Conservation (phyloP, 2,329 filamentous ascomycete genomes). For the Penicillium capsulatum region DNA sequence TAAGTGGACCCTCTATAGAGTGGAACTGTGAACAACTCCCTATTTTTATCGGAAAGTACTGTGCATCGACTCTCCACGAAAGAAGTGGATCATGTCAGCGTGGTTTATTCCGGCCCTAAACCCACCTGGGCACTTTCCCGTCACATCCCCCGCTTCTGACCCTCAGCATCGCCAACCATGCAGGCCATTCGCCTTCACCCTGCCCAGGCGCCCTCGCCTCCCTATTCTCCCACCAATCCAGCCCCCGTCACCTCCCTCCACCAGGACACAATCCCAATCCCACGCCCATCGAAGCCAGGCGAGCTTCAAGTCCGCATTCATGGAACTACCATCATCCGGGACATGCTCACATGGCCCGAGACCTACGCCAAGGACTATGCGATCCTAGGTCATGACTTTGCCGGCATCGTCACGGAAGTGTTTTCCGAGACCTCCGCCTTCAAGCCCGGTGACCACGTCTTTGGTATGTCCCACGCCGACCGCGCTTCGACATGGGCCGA, state of each 20-base stretch:
- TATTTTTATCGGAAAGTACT: no score
- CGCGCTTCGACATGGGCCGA: conserved; percentile 27
- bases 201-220: conserved; percentile 5
- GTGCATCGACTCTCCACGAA: no score
- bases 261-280: conserved; percentile 22
- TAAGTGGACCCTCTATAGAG: no score
- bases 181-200: conserved; percentile 23
- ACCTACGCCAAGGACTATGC: conserved; percentile 21
- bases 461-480: conserved; percentile 24
- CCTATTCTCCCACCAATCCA: conserved; percentile 27
- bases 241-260: conserved; percentile 21
- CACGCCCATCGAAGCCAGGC: conserved; percentile 11
- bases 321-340: conserved; percentile 23
- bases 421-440: conserved; percentile 8
- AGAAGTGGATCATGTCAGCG: no score
- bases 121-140: no score
- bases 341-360: conserved; percentile 28
- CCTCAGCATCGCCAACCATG: no score
- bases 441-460: conserved; percentile 28
- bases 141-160: no score
- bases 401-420: conserved; percentile 17
- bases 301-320: conserved; percentile 22
- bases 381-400: conserved; percentile 23
- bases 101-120: no score
- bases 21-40: no score